Conservation (phyloP, 176 grass and related monocot species). For the Hyparrhenia diplandra region DNA sequence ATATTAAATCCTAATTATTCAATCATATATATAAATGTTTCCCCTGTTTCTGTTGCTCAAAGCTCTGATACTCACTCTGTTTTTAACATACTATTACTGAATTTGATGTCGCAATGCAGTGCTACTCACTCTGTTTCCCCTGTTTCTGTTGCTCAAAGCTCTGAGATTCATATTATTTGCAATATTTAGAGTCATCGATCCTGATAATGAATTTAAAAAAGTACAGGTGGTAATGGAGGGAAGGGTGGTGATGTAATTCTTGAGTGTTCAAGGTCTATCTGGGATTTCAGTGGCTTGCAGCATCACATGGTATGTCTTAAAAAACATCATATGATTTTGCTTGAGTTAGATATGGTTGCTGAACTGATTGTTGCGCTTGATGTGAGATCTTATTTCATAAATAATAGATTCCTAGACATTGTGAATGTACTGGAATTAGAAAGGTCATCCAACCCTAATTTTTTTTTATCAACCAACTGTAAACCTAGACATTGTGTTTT, state of each 20-base stretch:
- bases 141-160: no score
- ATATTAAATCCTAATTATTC: neutral
- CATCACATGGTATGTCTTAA: conserved; percentile 57
- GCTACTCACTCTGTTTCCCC: no score
- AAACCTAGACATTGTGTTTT: neutral
- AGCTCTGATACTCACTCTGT: neutral
- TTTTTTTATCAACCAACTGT: neutral
- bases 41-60: neutral
- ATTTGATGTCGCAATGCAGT: no score
- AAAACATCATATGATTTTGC: neutral
- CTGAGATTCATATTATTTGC: neutral
- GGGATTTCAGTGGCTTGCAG: conserved; percentile 79
- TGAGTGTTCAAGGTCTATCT: conserved; percentile 72
- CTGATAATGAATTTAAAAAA: neutral
- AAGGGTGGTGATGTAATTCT: conserved; percentile 86
- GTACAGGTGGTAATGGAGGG: conserved; percentile 78
- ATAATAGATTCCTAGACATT: neutral
- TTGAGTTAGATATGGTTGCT: neutral
- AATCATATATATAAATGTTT: neutral
- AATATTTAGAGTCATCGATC: neutral
- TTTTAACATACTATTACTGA: neutral
- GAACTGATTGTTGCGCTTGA: neutral
- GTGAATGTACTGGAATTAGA: conserved; percentile 2
- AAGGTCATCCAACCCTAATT: neutral
- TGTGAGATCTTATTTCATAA: conserved; percentile 6